phyloP scores from a whole-genome alignment of 1,284 basidiomycete species.

The Cryptococcus sp. region DNA sequence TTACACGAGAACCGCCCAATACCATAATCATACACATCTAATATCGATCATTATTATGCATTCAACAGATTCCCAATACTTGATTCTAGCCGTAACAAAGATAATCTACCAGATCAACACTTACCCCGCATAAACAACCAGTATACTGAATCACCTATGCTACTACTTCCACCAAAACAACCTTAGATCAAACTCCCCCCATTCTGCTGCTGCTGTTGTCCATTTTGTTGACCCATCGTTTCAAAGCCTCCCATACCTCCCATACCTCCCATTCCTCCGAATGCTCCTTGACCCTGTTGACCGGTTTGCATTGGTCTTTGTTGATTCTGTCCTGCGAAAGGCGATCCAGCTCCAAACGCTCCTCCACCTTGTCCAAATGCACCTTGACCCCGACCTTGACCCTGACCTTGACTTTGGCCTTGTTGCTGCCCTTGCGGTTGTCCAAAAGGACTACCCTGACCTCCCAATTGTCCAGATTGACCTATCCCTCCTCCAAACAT shows the following conservation, averaged over 20 bases:
- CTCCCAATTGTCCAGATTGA: background rate
- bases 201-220: slow-evolving; percentile 7
- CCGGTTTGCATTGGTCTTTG: slow-evolving; percentile 1
- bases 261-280: background rate
- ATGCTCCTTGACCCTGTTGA: background rate
- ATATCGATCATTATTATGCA: background rate
- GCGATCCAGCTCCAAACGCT: slow-evolving; percentile 25
- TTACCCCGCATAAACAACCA: too few species aligned
- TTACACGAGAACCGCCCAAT: too few species aligned
- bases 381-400: background rate
- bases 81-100: background rate
- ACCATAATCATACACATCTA: background rate
- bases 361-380: slow-evolving; percentile 4
- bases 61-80: background rate
- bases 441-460: background rate
- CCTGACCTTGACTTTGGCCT: background rate
- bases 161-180: background rate
- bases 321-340: slow-evolving; percentile 32
- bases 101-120: background rate
- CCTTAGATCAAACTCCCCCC: slow-evolving; percentile 1
- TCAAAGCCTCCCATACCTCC: background rate
- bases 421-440: background rate
- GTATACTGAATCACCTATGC: background rate
- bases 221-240: background rate
- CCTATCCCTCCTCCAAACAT: slow-evolving; percentile 4